Evolutionary conservation across 371 early-diverging fungal species (phyloP).

Genomic region (Mortierella sp.): DNA sequence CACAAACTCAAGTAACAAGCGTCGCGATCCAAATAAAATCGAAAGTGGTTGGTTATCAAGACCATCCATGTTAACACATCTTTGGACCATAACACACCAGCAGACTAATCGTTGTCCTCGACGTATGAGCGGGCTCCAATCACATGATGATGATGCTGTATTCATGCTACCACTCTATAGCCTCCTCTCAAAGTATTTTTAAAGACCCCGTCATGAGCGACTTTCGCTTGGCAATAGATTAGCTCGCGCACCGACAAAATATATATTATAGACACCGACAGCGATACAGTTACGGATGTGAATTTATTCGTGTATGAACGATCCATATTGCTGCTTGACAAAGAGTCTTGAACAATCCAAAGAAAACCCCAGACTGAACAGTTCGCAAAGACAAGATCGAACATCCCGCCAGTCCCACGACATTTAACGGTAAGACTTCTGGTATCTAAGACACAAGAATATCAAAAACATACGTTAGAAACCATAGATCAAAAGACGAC

Average conservation of each 20-base stretch:
- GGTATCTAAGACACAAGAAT: slow-evolving; percentile 67
- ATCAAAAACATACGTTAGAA: not conserved
- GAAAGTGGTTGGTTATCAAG: too few relatives aligned
- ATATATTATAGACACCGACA: not conserved
- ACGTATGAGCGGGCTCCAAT: too few relatives aligned
- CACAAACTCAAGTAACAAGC: not conserved
- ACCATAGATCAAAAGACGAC: not conserved
- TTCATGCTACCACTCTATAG: too few relatives aligned
- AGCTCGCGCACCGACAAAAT: too few relatives aligned
- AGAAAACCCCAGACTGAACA: slow-evolving; percentile 32
- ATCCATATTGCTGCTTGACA: slow-evolving; percentile 25
- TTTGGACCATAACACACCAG: too few relatives aligned
- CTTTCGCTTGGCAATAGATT: too few relatives aligned
- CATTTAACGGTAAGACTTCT: slow-evolving; percentile 96
- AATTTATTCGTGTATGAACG: slow-evolving; percentile 42
- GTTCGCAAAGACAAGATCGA: slow-evolving; percentile 31
- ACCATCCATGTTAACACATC: too few relatives aligned
- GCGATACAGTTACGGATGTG: slow-evolving; percentile 16
- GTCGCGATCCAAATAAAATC: not conserved
- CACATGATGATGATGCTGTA: too few relatives aligned
- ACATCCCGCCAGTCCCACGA: slow-evolving; percentile 45
- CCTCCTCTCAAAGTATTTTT: too few relatives aligned
- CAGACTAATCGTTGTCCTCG: too few relatives aligned
- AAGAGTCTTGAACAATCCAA: slow-evolving; percentile 26
- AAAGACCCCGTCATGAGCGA: too few relatives aligned